Percentiles rank a stretch among this genome's conserved stretches.
Evolutionary conservation across 768 basidiomycete species (phyloP).

Genomic region (Gelatoporia subvermispora): DNA sequence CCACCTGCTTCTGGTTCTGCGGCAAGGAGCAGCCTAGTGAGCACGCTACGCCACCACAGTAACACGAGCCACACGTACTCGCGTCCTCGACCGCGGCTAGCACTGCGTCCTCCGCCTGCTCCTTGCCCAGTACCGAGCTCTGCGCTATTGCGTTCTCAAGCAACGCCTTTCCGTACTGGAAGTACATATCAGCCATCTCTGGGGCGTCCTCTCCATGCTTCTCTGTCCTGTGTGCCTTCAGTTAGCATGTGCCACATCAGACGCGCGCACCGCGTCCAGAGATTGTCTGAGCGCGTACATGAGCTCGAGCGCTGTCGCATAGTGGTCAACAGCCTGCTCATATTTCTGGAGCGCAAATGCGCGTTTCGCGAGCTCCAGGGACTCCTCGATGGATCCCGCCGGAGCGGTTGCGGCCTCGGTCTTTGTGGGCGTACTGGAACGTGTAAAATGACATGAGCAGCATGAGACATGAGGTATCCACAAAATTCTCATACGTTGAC

Average conservation of each 20-base stretch:
- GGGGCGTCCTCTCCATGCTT: conserved; percentile 76
- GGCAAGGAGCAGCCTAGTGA: not conserved
- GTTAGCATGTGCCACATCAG: conserved; percentile 5
- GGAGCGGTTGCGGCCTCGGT: conserved; percentile 7
- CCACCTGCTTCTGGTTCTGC: conserved; percentile 31
- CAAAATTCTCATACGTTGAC: no score
- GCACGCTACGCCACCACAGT: not conserved
- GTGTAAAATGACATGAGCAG: no score
- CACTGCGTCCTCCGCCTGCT: conserved; percentile 56
- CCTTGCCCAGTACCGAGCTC: conserved; percentile 85
- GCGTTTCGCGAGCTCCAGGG: conserved; percentile 78
- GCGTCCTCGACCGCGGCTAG: conserved; percentile 31
- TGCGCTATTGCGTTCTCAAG: conserved; percentile 89
- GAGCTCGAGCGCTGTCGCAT: conserved; percentile 79
- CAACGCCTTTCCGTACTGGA: conserved; percentile 88
- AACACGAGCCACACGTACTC: conserved; percentile 21
- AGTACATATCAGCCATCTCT: conserved; percentile 82
- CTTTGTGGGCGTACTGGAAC: not conserved
- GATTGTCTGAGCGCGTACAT: conserved; percentile 52
- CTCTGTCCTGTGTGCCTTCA: conserved; percentile 47
- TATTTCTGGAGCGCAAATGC: conserved; percentile 85
- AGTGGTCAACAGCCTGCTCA: conserved; percentile 80
- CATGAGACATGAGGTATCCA: not conserved
- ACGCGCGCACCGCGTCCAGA: conserved; percentile 2
- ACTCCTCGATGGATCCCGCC: conserved; percentile 39